A percentile compares a stretch with the other conserved stretches of the same genome.
phyloP scores from a whole-genome alignment of 2,329 filamentous ascomycete genomes.

The Cephalotrichum gorgonifer region DNA sequence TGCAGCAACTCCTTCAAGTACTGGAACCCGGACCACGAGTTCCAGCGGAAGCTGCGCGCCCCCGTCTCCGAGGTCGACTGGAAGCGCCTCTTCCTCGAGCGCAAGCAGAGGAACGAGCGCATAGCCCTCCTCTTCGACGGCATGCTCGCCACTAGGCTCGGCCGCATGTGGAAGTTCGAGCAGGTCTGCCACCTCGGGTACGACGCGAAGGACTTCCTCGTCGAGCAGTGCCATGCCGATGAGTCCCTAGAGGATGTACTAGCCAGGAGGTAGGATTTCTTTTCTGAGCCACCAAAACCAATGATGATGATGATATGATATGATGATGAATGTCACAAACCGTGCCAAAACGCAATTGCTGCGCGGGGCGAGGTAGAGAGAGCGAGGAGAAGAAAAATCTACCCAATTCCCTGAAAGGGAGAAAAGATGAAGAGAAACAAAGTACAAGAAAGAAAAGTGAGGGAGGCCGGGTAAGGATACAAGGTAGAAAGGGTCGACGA shows the following conservation, averaged over 20 bases:
- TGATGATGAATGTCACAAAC: too few species aligned
- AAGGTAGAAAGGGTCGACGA: too few species aligned
- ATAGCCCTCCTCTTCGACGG: conserved; percentile 50
- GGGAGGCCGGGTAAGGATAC: too few species aligned
- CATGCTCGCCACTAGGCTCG: conserved; percentile 60
- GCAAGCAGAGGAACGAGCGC: conserved; percentile 39
- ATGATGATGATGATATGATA: too few species aligned
- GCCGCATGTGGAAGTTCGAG: conserved; percentile 59
- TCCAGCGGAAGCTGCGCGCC: conserved; percentile 42
- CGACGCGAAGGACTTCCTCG: conserved; percentile 78
- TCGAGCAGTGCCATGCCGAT: conserved; percentile 51
- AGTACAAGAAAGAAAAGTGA: too few species aligned
- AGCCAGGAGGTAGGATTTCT: conserved; percentile 48
- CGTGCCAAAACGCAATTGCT: too few species aligned
- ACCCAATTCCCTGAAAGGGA: too few species aligned
- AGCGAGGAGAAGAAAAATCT: too few species aligned
- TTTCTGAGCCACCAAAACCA: background rate
- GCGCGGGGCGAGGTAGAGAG: background rate
- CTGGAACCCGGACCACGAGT: conserved; percentile 61
- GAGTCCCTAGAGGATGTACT: conserved; percentile 62
- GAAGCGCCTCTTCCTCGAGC: conserved; percentile 56
- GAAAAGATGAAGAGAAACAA: too few species aligned
- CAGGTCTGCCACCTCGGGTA: conserved; percentile 65
- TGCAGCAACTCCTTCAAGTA: conserved; percentile 60
- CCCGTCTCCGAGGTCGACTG: conserved; percentile 55